A percentile compares a stretch with the other conserved stretches of the same genome.
Conservation (phyloP, 2,329 filamentous ascomycete genomes). For the Pezicula carpinea region DNA sequence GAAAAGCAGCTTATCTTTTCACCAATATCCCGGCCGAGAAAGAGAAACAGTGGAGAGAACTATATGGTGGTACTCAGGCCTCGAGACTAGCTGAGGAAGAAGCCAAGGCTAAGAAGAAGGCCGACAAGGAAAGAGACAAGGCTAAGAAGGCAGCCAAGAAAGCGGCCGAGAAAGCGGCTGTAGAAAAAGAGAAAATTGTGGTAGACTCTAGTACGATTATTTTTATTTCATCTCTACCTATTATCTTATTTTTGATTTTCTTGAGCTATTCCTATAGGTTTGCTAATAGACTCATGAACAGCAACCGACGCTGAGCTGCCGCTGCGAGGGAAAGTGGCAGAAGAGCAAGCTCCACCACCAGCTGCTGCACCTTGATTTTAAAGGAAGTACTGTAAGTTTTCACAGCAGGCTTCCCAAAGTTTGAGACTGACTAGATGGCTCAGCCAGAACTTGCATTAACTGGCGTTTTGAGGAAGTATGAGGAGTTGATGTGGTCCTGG, state of each 20-base stretch:
- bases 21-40: slow-evolving; percentile 78
- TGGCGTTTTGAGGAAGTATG: background rate
- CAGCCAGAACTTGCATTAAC: background rate
- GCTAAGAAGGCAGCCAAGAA: slow-evolving; percentile 42
- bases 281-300: too few relatives aligned
- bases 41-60: slow-evolving; percentile 75
- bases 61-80: slow-evolving; percentile 63
- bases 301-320: slow-evolving; percentile 17
- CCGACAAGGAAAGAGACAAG: slow-evolving; percentile 36
- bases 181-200: slow-evolving; percentile 22
- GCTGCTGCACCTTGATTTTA: slow-evolving; percentile 22
- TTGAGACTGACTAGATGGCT: too few relatives aligned
- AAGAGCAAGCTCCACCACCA: slow-evolving; percentile 29
- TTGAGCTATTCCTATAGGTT: too few relatives aligned
- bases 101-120: slow-evolving; percentile 37
- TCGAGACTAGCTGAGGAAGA: slow-evolving; percentile 68
- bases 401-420: too few relatives aligned
- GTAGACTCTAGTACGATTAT: background rate
- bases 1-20: slow-evolving; percentile 75
- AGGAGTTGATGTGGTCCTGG: too few relatives aligned
- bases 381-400: slow-evolving; percentile 1
- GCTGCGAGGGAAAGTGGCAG: slow-evolving; percentile 22
- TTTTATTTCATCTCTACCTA: background rate
- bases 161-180: slow-evolving; percentile 29
- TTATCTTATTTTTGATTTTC: background rate